Conservation (phyloP, 1,139 yeast species). For the Suhomyces bokatorum region DNA sequence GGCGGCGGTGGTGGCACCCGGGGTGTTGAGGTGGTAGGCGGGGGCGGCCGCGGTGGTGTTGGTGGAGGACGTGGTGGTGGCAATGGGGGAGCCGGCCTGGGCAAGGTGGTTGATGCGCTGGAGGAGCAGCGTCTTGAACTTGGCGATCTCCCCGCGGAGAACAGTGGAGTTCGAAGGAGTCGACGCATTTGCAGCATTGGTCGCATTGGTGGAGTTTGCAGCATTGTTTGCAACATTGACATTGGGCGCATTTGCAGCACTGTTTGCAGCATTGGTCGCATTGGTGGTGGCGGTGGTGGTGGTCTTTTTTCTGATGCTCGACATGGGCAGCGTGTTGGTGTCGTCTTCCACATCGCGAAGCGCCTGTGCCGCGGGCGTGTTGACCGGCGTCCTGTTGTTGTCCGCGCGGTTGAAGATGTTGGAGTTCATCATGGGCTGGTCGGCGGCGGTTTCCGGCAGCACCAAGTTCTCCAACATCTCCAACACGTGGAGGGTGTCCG, state of each 20-base stretch:
- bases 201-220: too few species aligned
- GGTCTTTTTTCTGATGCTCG: slow-evolving; percentile 10
- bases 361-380: slow-evolving; percentile 7
- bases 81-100: not conserved
- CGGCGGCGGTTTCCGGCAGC: not conserved
- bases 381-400: slow-evolving; percentile 18
- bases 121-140: slow-evolving; percentile 14
- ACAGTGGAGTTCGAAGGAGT: not conserved
- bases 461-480: slow-evolving; percentile 44
- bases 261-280: too few species aligned
- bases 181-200: too few species aligned
- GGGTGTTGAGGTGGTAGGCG: slow-evolving; percentile 17
- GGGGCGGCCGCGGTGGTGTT: slow-evolving; percentile 8
- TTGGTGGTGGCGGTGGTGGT: not conserved
- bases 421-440: slow-evolving; percentile 14
- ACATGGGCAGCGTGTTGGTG: slow-evolving; percentile 19
- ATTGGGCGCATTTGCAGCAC: too few species aligned
- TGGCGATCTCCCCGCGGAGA: slow-evolving; percentile 12
- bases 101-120: slow-evolving; percentile 13
- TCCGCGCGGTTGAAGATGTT: slow-evolving; percentile 13
- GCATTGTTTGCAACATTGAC: too few species aligned
- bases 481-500: slow-evolving; percentile 50
- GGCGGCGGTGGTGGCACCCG: slow-evolving; percentile 2
- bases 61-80: too few species aligned
- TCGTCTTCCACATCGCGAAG: slow-evolving; percentile 13